Base-by-base conservation (phyloP, 192 early-diverging fungal species). In the Coemansia sp. region DNA sequence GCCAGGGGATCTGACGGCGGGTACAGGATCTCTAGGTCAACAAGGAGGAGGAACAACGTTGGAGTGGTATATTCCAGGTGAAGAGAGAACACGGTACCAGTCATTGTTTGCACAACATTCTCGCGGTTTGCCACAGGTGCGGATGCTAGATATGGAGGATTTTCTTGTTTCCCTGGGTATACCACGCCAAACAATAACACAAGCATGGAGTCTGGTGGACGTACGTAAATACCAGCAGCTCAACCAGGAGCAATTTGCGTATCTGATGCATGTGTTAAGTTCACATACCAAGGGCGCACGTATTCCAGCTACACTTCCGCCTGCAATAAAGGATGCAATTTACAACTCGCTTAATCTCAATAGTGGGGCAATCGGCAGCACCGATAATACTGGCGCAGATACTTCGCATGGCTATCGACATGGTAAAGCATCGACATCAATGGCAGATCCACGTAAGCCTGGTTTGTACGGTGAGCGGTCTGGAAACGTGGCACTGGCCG, bases 381-480 rank as follows among this genome's bases (percentile, higher is more conserved):
- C 51, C 29, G 52, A 58, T 14, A 36, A 23, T 5, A 22, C 10
- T 9, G 30, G 59, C n/a, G 11, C 59, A 42, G 51, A 29, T 29
- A 54, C 19, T 57, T 9, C 57, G n/a, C 62, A 78, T 23, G 65
- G 54, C 27, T 70, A 70, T 65, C 36, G 67, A 21, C 66, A 70
- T 61, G 64, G 66, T 54, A 74, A 65, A 42, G 33, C 68, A 7
- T 54, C 66, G 14, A 36, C 54, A 25, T 24, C 65, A 46, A 46
- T 46, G 9, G 36, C 29, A 10, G 68, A 71, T 24, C 14, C 66
- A 42, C 62, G 65, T 6, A 70, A 58, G 20, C 71, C 82, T 0
- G 82, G 82, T 2, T 59, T 84, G 53, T 84, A 79, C 39, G 82
- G 82, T 27, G 74, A 84, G 62, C 75, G 75, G 32, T 84, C 82